Base-by-base conservation (phyloP, 148 eudicot species). In the Fagopyrum tataricum region DNA sequence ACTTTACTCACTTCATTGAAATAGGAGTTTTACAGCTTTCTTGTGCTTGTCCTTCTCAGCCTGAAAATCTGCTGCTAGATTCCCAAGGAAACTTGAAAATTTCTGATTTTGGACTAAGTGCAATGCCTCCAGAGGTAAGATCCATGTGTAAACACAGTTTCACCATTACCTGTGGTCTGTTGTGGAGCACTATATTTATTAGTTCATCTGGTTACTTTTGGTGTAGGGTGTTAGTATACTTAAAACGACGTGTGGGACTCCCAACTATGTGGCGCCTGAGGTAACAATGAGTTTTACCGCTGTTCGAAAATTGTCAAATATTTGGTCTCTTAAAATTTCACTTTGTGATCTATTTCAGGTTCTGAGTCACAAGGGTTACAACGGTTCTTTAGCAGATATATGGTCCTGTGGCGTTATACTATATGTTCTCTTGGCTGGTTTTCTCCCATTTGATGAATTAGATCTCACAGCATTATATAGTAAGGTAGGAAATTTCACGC, bases 371-470 rank as follows among this genome's bases (percentile, higher is more conserved):
- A 91, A 91, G 84, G 99, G 99, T 49, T 95, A 95, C 80, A 77
- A 95, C 80, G 99, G 99, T 83, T 93, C 99, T 79, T 76, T 84
- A 64, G 99, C 99, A 58, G 99, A 95, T 86, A 82, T 88, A 37
- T 95, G 99, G 99, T 95, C 99, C 6, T 95, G 99, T 82, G 99
- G 99, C 70, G 96, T 91, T 79, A 87, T 90, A 76, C 87, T 95
- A 10, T 95, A 91, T 83, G 99, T 95, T 76, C 71, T 95, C 77
- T 81, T 95, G 85, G 97, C 97, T 6, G 99, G 99, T 70, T 90
- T 88, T 85, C 96, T 91, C 75, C 99, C 99, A 66, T 95, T 95
- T 84, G 99, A 90, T 84, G 99, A 95, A 75, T 80, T 95, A 79
- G 99, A 95, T 86, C 90, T 95, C 73, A 87, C 96, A 39, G 87